Evolutionary conservation across 371 early-diverging fungal species (phyloP).

Genomic region (Mortierella sp.): DNA sequence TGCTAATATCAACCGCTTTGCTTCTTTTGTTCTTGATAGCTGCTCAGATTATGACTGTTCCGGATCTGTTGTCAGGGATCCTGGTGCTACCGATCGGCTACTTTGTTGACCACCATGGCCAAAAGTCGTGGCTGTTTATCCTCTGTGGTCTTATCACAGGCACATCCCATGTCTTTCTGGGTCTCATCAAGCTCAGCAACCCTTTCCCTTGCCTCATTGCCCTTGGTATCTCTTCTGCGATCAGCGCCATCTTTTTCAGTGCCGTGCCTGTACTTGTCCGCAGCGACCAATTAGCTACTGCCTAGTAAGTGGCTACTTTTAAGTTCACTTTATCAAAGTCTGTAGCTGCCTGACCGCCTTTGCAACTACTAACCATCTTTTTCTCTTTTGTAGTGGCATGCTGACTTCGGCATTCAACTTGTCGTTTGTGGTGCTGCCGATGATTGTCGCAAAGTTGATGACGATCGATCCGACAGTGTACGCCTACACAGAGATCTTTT

Average conservation of each 20-base stretch:
- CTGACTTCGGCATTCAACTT: conserved; percentile 52
- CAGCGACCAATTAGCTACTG: conserved; percentile 17
- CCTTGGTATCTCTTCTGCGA: conserved; percentile 64
- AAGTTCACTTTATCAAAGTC: background rate
- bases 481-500: conserved; percentile 27
- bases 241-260: conserved; percentile 31
- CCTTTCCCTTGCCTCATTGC: conserved; percentile 62
- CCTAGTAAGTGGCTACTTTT: conserved; percentile 10
- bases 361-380: background rate
- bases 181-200: conserved; percentile 26
- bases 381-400: conserved; percentile 26
- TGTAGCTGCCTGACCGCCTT: background rate
- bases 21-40: background rate
- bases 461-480: conserved; percentile 41
- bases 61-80: conserved; percentile 67
- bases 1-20: background rate
- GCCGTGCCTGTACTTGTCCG: conserved; percentile 26
- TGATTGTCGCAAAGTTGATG: conserved; percentile 58
- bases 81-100: conserved; percentile 64
- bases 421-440: conserved; percentile 60
- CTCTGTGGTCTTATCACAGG: conserved; percentile 23
- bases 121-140: conserved; percentile 38
- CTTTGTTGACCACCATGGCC: conserved; percentile 65
- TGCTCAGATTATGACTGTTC: conserved; percentile 63
- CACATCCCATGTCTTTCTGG: conserved; percentile 14